Percentiles rank a stretch among this genome's conserved stretches.
Conservation (phyloP, 306 rosid genomes). For the Prosopis cineraria region DNA sequence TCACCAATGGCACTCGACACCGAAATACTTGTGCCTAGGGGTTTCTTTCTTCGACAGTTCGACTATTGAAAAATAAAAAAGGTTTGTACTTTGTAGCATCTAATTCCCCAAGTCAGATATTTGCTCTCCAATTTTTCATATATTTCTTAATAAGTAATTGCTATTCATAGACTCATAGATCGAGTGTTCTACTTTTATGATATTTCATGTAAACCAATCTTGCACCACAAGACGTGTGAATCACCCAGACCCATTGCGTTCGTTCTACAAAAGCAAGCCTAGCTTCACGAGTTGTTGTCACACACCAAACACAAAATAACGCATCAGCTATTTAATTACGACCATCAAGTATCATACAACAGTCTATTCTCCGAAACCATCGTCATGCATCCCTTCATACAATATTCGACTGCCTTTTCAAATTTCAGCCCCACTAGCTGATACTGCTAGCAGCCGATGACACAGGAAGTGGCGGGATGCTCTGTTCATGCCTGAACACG, state of each 20-base stretch:
- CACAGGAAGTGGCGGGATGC: constrained; percentile 72
- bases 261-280: not conserved
- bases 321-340: not conserved
- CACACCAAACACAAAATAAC: not conserved
- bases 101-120: not conserved
- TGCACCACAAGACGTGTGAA: not conserved
- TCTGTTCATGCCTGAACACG: constrained; percentile 88
- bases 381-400: not conserved
- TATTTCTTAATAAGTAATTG: not conserved
- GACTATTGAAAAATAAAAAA: too few species aligned
- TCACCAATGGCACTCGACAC: too few species aligned
- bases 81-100: not conserved
- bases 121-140: not conserved
- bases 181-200: not conserved
- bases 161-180: not conserved
- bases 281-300: not conserved
- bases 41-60: too few species aligned
- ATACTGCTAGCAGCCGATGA: constrained; percentile 23
- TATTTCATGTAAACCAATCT: not conserved
- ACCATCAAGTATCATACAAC: not conserved
- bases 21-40: too few species aligned
- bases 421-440: not conserved
- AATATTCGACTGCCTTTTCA: too few species aligned
- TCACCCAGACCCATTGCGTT: not conserved
- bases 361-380: not conserved